phyloP scores from a whole-genome alignment of 169 alveolate species.

The Plasmodium gaboni region DNA sequence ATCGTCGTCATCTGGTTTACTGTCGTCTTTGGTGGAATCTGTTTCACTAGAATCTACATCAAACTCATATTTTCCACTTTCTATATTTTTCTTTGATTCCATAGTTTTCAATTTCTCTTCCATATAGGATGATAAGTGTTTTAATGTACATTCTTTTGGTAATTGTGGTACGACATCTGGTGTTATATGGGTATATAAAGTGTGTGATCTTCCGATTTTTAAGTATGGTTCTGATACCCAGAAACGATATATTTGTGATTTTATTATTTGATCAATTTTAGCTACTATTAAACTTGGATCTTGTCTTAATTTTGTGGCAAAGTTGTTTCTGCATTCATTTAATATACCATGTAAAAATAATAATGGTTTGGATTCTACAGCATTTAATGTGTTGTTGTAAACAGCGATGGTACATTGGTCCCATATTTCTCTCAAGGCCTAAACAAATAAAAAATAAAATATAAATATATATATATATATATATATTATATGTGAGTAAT shows the following conservation, averaged over 20 bases:
- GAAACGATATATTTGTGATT: constrained; percentile 71
- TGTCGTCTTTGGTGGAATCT: not conserved
- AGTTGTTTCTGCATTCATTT: constrained; percentile 61
- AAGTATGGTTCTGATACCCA: constrained; percentile 73
- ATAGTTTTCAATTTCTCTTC: constrained; percentile 75
- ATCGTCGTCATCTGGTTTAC: constrained; percentile 14
- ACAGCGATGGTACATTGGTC: constrained; percentile 75
- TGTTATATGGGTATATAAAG: constrained; percentile 25
- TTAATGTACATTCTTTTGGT: constrained; percentile 61
- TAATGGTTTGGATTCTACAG: constrained; percentile 71
- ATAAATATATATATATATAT: not conserved
- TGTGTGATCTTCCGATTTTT: constrained; percentile 48
- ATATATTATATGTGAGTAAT: not conserved
- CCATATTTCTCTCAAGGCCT: constrained; percentile 74
- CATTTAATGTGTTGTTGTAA: constrained; percentile 64
- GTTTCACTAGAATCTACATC: constrained; percentile 32
- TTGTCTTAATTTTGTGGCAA: constrained; percentile 70
- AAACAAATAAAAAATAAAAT: constrained; percentile 13
- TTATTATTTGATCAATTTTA: constrained; percentile 74
- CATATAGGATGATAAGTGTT: constrained; percentile 69
- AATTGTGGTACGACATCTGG: constrained; percentile 26
- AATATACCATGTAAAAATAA: constrained; percentile 72
- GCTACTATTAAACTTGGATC: constrained; percentile 77
- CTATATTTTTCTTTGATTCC: constrained; percentile 70
- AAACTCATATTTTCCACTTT: constrained; percentile 60